Percentiles rank a stretch among this genome's conserved stretches.
Evolutionary conservation across 1,284 basidiomycete species (phyloP).

Genomic region (Ceraceosorus guamensis): DNA sequence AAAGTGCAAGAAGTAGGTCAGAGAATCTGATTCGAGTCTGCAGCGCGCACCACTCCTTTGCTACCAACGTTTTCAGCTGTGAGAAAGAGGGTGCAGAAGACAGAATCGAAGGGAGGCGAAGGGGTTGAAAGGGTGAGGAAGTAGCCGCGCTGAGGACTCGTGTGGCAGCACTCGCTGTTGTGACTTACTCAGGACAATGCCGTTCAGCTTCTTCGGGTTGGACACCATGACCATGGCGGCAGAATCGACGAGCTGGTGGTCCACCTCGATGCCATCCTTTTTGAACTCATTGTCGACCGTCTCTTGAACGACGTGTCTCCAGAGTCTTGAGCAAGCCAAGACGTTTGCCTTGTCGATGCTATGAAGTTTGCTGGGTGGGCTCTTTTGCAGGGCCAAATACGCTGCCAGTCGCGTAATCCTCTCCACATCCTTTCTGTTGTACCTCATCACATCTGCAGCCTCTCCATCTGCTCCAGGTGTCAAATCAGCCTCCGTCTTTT

Average conservation of each 20-base stretch:
- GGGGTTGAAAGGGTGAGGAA: neutral
- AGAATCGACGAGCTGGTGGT: slow-evolving; percentile 81
- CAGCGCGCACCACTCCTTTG: neutral
- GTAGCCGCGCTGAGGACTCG: slow-evolving; percentile 1
- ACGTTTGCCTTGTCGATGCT: slow-evolving; percentile 99
- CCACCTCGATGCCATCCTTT: slow-evolving; percentile 32
- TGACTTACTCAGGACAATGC: slow-evolving; percentile 55
- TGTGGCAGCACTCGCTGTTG: neutral
- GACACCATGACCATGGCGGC: slow-evolving; percentile 93
- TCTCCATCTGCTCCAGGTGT: slow-evolving; percentile 36
- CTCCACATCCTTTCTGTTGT: slow-evolving; percentile 83
- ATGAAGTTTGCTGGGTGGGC: slow-evolving; percentile 81
- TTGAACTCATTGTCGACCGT: slow-evolving; percentile 42
- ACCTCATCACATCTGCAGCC: slow-evolving; percentile 62
- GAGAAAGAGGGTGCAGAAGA: neutral
- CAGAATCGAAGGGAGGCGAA: no score
- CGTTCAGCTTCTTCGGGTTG: slow-evolving; percentile 88
- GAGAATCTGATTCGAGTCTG: neutral
- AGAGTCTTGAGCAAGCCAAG: slow-evolving; percentile 84
- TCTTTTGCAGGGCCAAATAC: slow-evolving; percentile 70
- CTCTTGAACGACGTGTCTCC: slow-evolving; percentile 61
- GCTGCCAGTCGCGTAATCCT: slow-evolving; percentile 93
- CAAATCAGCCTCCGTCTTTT: slow-evolving; percentile 70
- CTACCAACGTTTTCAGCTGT: neutral
- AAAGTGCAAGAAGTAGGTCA: neutral